Evolutionary conservation across 345 rosid genomes (phyloP).

Genomic region (Mangifera indica): DNA sequence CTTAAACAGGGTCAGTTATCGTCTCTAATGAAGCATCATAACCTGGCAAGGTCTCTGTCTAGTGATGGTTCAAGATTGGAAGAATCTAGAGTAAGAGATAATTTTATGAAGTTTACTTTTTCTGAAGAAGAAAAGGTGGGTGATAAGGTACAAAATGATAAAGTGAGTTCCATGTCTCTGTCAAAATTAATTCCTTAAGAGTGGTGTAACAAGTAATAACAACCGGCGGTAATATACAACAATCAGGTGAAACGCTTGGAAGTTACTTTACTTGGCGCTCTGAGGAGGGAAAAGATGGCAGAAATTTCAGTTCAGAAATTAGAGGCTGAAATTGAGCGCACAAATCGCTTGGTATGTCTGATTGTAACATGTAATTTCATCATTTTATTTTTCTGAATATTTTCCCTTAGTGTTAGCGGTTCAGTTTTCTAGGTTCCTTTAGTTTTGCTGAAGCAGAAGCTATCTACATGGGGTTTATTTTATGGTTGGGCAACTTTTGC

Average conservation of each 20-base stretch:
- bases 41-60: constrained; percentile 35
- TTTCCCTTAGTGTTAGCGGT: constrained; percentile 2
- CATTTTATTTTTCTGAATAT: constrained; percentile 4
- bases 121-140: constrained; percentile 30
- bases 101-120: constrained; percentile 30
- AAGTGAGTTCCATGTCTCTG: constrained; percentile 36
- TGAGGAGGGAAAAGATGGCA: constrained; percentile 70
- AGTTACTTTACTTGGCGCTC: constrained; percentile 48
- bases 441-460: constrained; percentile 5
- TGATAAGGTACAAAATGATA: constrained; percentile 35
- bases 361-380: constrained; percentile 17
- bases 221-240: constrained; percentile 21
- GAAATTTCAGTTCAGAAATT: constrained; percentile 47
- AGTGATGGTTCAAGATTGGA: constrained; percentile 35
- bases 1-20: constrained; percentile 68
- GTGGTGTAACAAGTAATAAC: constrained; percentile 7
- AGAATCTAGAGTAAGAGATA: constrained; percentile 31
- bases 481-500: constrained; percentile 32
- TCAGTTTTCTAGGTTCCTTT: neutral
- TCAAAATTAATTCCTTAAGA: constrained; percentile 17
- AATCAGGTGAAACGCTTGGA: constrained; percentile 43
- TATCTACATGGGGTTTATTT: constrained; percentile 17
- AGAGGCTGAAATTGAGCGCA: constrained; percentile 61
- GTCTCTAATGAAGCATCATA: constrained; percentile 53
- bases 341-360: constrained; percentile 56